Conservation (phyloP, 2,329 filamentous ascomycete genomes). For the Trichoderma sp. region DNA sequence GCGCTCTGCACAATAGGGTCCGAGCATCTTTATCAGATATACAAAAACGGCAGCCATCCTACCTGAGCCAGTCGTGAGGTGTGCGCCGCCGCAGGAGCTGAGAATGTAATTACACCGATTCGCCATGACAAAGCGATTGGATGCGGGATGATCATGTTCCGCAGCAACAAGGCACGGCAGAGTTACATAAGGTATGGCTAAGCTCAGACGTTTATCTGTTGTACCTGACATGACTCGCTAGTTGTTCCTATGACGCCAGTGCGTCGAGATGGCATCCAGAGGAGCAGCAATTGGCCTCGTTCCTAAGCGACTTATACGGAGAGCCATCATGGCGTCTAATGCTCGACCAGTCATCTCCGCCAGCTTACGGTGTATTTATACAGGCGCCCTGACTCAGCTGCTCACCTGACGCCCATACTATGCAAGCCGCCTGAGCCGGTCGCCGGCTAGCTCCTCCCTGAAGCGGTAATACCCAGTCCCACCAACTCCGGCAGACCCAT, state of each 20-base stretch:
- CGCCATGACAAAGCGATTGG: background rate
- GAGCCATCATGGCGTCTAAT: background rate
- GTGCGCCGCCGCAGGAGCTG: background rate
- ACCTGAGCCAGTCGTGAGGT: background rate
- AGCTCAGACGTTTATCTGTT: background rate
- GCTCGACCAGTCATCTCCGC: conserved; percentile 1
- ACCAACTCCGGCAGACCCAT: background rate
- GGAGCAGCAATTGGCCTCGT: background rate
- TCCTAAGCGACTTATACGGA: background rate
- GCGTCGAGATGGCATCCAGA: background rate
- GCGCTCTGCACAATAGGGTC: background rate
- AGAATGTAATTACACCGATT: background rate
- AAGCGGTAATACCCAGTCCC: conserved; percentile 7
- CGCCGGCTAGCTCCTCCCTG: background rate
- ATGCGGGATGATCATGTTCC: background rate
- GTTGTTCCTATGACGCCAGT: background rate
- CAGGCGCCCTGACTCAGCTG: conserved; percentile 21
- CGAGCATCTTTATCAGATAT: background rate
- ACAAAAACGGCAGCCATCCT: background rate
- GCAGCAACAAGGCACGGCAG: background rate
- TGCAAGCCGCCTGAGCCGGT: conserved; percentile 22
- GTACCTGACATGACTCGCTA: conserved; percentile 7
- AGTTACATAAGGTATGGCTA: background rate
- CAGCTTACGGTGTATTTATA: conserved; percentile 5
- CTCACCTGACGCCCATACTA: conserved; percentile 27